phyloP scores from a whole-genome alignment of 208 protist species.

The Crithidia sp. region DNA sequence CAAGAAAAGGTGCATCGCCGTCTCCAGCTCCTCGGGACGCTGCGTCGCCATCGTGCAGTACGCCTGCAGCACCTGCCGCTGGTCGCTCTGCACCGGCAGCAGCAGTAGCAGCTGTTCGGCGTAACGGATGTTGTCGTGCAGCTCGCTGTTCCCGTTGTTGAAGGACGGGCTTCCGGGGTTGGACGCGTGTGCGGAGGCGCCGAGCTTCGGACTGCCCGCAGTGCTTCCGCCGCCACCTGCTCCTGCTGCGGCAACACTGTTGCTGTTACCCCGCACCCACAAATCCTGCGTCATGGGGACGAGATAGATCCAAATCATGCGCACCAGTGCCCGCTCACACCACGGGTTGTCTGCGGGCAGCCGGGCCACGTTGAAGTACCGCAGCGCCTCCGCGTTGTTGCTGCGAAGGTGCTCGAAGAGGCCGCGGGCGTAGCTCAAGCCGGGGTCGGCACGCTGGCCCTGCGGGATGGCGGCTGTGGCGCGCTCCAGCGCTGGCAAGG shows the following conservation, averaged over 20 bases:
- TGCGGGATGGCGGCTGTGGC: conserved; percentile 41
- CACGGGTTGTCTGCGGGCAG: conserved; percentile 80
- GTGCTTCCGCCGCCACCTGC: not conserved
- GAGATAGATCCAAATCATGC: conserved; percentile 97
- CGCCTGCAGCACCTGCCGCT: conserved; percentile 73
- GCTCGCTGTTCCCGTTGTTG: conserved; percentile 29
- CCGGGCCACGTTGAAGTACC: conserved; percentile 88
- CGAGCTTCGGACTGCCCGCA: no score
- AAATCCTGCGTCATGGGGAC: conserved; percentile 81
- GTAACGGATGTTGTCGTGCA: conserved; percentile 76
- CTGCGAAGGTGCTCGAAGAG: conserved; percentile 78
- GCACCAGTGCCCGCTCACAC: conserved; percentile 72
- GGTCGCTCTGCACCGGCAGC: conserved; percentile 57
- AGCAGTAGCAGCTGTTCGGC: conserved; percentile 88
- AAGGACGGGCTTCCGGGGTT: conserved; percentile 2
- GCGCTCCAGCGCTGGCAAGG: conserved; percentile 51
- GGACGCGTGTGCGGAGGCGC: not conserved
- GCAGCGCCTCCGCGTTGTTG: conserved; percentile 89
- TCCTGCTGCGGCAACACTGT: conserved; percentile 56
- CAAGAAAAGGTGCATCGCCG: conserved; percentile 74
- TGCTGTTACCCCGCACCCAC: conserved; percentile 55
- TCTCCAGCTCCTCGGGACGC: conserved; percentile 60
- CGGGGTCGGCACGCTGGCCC: conserved; percentile 64
- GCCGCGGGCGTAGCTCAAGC: conserved; percentile 86
- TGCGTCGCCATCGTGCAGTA: conserved; percentile 81